Conservation (phyloP, 1,284 basidiomycete species). For the Gymnopus androsaceus region DNA sequence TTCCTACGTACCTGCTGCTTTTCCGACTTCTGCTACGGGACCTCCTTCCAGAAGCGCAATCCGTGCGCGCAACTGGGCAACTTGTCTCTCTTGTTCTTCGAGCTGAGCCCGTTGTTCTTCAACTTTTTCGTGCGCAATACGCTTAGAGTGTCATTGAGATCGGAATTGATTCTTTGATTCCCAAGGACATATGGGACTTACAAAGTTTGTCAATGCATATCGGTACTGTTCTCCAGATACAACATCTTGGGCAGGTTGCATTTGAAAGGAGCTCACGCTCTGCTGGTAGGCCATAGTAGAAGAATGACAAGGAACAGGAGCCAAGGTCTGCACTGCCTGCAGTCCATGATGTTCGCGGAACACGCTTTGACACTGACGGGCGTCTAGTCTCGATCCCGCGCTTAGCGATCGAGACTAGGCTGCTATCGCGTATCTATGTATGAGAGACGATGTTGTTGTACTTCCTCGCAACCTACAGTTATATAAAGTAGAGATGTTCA, state of each 20-base stretch:
- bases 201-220: constrained; percentile 80
- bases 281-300: not conserved
- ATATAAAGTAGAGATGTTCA: too few relatives aligned
- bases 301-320: too few relatives aligned
- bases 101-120: constrained; percentile 77
- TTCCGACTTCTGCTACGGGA: constrained; percentile 35
- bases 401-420: too few relatives aligned
- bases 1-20: constrained; percentile 57
- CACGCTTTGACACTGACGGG: too few relatives aligned
- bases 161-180: not conserved
- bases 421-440: too few relatives aligned
- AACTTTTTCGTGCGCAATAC: constrained; percentile 84
- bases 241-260: constrained; percentile 45
- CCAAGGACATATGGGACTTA: constrained; percentile 33
- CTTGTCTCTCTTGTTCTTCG: constrained; percentile 80
- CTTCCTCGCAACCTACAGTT: too few relatives aligned
- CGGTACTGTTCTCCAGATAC: constrained; percentile 75
- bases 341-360: too few relatives aligned
- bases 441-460: too few relatives aligned
- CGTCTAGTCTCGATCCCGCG: too few relatives aligned
- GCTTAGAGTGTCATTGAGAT: constrained; percentile 43
- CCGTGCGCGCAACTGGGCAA: constrained; percentile 67
- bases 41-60: constrained; percentile 74
- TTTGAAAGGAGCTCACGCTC: constrained; percentile 3
- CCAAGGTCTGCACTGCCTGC: too few relatives aligned